Evolutionary conservation across 495 filamentous ascomycete species (phyloP).

Genomic region (Xanthoparmelia taractica): DNA sequence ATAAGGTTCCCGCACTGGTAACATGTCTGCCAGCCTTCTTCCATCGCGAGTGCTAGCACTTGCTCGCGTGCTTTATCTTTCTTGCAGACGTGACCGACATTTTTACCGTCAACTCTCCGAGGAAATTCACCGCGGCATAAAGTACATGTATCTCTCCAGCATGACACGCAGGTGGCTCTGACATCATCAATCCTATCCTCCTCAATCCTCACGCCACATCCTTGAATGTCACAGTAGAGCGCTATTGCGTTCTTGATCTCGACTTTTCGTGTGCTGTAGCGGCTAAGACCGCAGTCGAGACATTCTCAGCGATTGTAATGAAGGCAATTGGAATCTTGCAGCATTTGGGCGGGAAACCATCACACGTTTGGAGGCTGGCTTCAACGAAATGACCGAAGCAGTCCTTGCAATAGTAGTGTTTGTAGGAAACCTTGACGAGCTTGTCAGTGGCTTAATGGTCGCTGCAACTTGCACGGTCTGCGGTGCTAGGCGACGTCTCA

Average conservation of each 20-base stretch:
- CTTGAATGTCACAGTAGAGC: background rate
- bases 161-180: background rate
- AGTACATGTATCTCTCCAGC: background rate
- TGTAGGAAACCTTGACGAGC: background rate
- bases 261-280: background rate
- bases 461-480: background rate
- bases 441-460: background rate
- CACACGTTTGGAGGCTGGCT: background rate
- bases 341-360: background rate
- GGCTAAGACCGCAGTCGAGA: background rate
- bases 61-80: background rate
- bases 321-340: background rate
- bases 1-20: background rate
- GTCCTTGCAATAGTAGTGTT: background rate
- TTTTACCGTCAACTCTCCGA: background rate
- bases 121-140: background rate
- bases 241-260: background rate
- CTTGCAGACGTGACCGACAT: background rate
- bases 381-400: background rate
- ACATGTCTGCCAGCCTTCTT: conserved; percentile 1
- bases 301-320: background rate
- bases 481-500: background rate
- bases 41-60: background rate
- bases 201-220: background rate
- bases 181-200: background rate